Percentiles rank a stretch among this genome's conserved stretches.
Evolutionary conservation across 1,139 yeast genomes (phyloP).

Genomic region (Starmera stellimalicola): DNA sequence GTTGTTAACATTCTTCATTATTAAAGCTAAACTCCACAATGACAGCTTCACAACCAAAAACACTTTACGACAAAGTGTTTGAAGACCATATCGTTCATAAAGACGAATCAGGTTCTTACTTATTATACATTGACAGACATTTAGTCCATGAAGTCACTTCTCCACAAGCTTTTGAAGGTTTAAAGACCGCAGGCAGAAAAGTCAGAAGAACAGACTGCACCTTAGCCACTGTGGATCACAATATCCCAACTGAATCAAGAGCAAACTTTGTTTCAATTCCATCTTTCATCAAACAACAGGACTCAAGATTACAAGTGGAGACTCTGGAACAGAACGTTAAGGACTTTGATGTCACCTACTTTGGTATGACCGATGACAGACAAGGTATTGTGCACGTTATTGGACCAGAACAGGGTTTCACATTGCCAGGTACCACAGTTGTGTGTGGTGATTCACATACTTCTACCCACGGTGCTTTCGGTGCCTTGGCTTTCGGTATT

Average conservation of each 20-base stretch:
- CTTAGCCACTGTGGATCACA: conserved; percentile 95
- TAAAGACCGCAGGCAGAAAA: conserved; percentile 72
- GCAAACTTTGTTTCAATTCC: conserved; percentile 61
- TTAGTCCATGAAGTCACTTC: conserved; percentile 97
- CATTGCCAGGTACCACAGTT: conserved; percentile 95
- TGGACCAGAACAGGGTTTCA: conserved; percentile 98
- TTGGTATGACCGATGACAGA: conserved; percentile 88
- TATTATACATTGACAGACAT: conserved; percentile 91
- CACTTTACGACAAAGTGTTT: conserved; percentile 93
- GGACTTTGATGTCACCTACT: conserved; percentile 80
- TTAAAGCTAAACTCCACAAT: conserved; percentile 6
- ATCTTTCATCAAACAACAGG: conserved; percentile 83
- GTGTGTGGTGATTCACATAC: conserved; percentile 99
- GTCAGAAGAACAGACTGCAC: conserved; percentile 95
- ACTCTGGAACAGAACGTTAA: conserved; percentile 90
- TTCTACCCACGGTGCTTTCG: conserved; percentile 97
- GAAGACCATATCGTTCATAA: conserved; percentile 87
- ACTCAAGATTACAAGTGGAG: conserved; percentile 83
- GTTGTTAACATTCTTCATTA: background rate
- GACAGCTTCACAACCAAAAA: conserved; percentile 36
- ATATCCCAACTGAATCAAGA: conserved; percentile 88
- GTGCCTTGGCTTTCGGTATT: conserved; percentile 95
- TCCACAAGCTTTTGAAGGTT: conserved; percentile 97
- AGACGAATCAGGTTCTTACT: conserved; percentile 79
- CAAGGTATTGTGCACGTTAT: conserved; percentile 98